Evolutionary conservation across 345 rosid species (phyloP).

Genomic region (Cochlearia excelsa): DNA sequence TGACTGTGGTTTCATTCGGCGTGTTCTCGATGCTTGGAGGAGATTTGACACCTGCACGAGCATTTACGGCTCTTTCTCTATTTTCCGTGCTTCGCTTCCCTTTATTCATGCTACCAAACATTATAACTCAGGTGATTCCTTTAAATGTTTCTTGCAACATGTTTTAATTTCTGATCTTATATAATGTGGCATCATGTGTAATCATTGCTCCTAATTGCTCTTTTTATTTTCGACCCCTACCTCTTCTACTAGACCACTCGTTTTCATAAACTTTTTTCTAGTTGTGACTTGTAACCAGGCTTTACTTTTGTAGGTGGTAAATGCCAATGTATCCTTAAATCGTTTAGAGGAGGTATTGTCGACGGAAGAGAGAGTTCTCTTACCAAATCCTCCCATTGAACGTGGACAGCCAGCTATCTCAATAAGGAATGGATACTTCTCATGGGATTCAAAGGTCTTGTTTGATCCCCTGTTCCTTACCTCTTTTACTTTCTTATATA

Average conservation of each 20-base stretch:
- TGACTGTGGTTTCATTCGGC: constrained; percentile 90
- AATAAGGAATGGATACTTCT: constrained; percentile 78
- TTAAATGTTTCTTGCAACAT: background rate
- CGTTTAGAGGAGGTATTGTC: constrained; percentile 90
- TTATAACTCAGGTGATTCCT: constrained; percentile 79
- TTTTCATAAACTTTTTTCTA: background rate
- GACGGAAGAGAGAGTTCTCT: constrained; percentile 88
- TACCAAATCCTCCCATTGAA: constrained; percentile 86
- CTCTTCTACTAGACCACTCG: constrained; percentile 9
- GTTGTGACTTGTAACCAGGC: constrained; percentile 23
- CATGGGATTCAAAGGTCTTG: constrained; percentile 92
- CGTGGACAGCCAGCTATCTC: constrained; percentile 70
- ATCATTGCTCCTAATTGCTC: background rate
- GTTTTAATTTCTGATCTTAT: constrained; percentile 11
- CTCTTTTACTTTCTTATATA: constrained; percentile 27
- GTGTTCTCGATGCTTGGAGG: constrained; percentile 96
- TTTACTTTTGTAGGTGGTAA: constrained; percentile 55
- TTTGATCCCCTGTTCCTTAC: constrained; percentile 14
- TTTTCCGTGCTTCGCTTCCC: constrained; percentile 98
- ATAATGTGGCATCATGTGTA: constrained; percentile 2
- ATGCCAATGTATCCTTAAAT: constrained; percentile 90
- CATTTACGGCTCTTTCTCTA: constrained; percentile 91
- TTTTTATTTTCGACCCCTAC: constrained; percentile 1
- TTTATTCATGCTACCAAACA: constrained; percentile 89
- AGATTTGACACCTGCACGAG: constrained; percentile 94